Base-by-base conservation (phyloP, 495 filamentous ascomycete genomes). In the Collariella sp. region DNA sequence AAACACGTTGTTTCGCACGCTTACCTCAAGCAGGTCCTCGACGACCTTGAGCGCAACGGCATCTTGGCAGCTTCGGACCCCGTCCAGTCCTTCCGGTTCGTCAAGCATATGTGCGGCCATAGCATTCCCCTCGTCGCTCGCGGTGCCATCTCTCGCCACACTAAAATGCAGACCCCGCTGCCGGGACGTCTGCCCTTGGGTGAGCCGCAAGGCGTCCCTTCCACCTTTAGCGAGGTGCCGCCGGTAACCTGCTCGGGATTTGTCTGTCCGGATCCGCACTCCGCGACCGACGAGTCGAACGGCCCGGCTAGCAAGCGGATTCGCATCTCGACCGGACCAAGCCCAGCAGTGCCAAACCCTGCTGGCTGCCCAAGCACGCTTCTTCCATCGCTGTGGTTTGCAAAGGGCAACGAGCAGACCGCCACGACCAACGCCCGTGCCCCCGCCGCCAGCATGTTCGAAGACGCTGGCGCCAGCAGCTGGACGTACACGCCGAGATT, bases 81-180 rank as follows among this genome's bases (percentile, higher is more conserved):
- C 26, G 2, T 26, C 3, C 36, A 11, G 6, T 9, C 20, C 5
- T 45, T 6, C 38, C 41, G 12, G 9, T 11, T 7, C 26, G 45
- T 31, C 19, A 20, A 46, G 11, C 15, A 29, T 0, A 24, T 13
- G 1, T 49, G 64, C 18, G 48, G 53, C 5, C 67, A 70, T n/a
- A 63, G 64, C 26, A 69, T 76, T 26, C 72, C 74, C 2, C 47
- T 74, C 12, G 56, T 76, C 11, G 70, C 68, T 5, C 67, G 70
- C 10, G 66, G 52, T 24, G 59, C 58, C 4, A 42, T 69, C 5
- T 63, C 64, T 7, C 52, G 58, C 10, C 64, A 72, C 39, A 63
- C 63, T 1, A 33, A 65, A 33, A 50, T 66, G 18, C 61, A 65
- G 20, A 62, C 66, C 4, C 67, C 66, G 6, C 55, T 74, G 7